phyloP scores from a whole-genome alignment of 2,329 filamentous ascomycete genomes.

The Zymoseptoria passerinii region DNA sequence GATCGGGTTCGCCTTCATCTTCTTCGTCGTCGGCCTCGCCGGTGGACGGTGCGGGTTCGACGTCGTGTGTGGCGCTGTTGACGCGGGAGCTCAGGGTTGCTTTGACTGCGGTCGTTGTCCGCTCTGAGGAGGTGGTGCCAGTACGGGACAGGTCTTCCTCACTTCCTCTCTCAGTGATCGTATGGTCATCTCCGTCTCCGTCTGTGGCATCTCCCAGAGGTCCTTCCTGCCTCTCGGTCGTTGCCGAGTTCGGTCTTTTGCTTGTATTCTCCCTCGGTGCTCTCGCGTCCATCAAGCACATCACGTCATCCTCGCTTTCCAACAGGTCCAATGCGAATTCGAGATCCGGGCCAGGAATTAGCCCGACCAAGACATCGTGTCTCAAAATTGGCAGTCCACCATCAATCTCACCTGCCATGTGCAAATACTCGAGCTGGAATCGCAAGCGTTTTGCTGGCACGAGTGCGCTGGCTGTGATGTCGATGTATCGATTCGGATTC shows the following conservation, averaged over 20 bases:
- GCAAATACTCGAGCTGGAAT: slow-evolving; percentile 69
- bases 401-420: slow-evolving; percentile 81
- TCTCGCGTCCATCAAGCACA: slow-evolving; percentile 74
- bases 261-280: slow-evolving; percentile 39
- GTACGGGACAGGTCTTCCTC: not conserved
- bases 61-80: not conserved
- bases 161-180: not conserved
- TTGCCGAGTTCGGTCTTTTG: slow-evolving; percentile 3
- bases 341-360: slow-evolving; percentile 89
- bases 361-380: slow-evolving; percentile 68
- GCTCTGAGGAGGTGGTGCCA: not conserved
- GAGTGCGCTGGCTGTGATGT: slow-evolving; percentile 74
- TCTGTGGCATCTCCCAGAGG: slow-evolving; percentile 1
- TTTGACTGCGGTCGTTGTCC: not conserved
- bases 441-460: slow-evolving; percentile 71
- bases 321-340: slow-evolving; percentile 87
- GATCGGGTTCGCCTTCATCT: slow-evolving; percentile 48
- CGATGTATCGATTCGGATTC: slow-evolving; percentile 70
- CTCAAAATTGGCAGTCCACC: slow-evolving; percentile 82
- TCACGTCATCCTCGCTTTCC: slow-evolving; percentile 57
- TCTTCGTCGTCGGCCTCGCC: slow-evolving; percentile 7
- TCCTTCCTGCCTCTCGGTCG: not conserved
- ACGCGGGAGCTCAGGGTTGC: not conserved
- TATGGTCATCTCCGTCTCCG: slow-evolving; percentile 4
- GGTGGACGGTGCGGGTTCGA: not conserved